Evolutionary conservation across 2,329 filamentous ascomycete genomes (phyloP), one percentile per base, ranked within the genome.

Genomic region (Fusarium dlaminii): DNA sequence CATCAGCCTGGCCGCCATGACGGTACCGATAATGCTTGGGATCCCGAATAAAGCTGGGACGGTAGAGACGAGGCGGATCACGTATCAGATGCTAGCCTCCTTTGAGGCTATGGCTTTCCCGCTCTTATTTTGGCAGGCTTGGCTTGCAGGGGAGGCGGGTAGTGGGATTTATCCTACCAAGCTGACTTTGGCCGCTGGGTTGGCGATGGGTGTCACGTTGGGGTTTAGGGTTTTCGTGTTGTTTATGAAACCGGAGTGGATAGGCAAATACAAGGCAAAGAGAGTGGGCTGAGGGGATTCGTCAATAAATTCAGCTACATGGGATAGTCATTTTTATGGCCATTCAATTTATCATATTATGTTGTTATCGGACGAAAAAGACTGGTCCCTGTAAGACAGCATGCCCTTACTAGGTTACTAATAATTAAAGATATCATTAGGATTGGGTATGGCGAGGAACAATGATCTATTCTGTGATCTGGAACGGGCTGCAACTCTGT

Each of bases 281-380:
- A 32, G 29, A 22, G 4, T 32, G 1, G 5, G 22, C 18, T 39
- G 37, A 39, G 15, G 29, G 13, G 27, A 1, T 5, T 22, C 3
- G 20, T 20, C 14, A 5, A 27, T 27, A 5, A 24, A 6, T 45
- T 27, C 9, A 22, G 45, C 13, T 7, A 22, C 0, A 8, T 5
- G 9, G 13, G 20, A 29, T 8, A 29, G 27, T 15, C 6, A 29
- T 22, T 3, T 15, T 15, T 3, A 12, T 15, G 6, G 0, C 3
- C n/a, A n/a, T n/a, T n/a, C n/a, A 8, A 29, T 22, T 4, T 22
- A 15, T 46, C 3, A 20, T 1, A 29, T 22, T 15, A 5, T 22
- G 0, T 15, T 29, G 3, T 24, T 24, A 22, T 7, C 6, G 0
- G 24, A 11, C 9, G 1, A 2, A 10, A 46, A 27, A 46, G 9